A percentile compares a stretch with the other conserved stretches of the same genome.
phyloP scores from a whole-genome alignment of 2,329 filamentous ascomycete species.

The Onygenales sp. region DNA sequence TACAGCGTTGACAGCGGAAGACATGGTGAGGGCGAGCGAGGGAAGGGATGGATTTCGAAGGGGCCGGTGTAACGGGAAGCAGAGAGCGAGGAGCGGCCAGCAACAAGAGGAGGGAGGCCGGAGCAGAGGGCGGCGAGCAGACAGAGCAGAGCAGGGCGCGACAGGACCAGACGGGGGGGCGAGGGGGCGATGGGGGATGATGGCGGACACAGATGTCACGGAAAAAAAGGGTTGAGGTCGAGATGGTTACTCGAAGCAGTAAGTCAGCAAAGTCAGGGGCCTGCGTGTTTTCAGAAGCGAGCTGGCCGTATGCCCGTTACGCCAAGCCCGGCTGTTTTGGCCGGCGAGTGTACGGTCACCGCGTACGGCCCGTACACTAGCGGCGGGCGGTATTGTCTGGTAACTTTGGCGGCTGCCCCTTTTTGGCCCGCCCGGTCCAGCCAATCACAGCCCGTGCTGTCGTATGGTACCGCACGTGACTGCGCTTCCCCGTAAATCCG shows the following conservation, averaged over 20 bases:
- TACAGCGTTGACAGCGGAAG: constrained; percentile 39
- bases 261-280: neutral
- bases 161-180: constrained; percentile 9
- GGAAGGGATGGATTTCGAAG: neutral
- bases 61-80: constrained; percentile 8
- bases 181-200: constrained; percentile 9
- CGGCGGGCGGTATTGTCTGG: neutral
- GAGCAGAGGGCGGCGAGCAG: constrained; percentile 14
- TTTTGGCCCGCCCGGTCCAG: neutral
- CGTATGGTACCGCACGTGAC: neutral
- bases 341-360: neutral
- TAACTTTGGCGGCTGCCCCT: constrained; percentile 1
- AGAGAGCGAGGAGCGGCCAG: constrained; percentile 10
- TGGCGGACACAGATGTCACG: constrained; percentile 7
- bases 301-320: neutral
- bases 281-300: neutral
- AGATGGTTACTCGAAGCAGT: constrained; percentile 4
- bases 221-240: constrained; percentile 1
- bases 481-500: neutral
- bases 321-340: neutral
- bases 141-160: constrained; percentile 15
- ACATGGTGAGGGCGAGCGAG: constrained; percentile 1
- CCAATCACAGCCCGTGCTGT: neutral
- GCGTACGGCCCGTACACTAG: neutral
- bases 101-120: constrained; percentile 9